Evolutionary conservation across 169 alveolate genomes (phyloP).

Genomic region (Plasmodium cynomolgi): DNA sequence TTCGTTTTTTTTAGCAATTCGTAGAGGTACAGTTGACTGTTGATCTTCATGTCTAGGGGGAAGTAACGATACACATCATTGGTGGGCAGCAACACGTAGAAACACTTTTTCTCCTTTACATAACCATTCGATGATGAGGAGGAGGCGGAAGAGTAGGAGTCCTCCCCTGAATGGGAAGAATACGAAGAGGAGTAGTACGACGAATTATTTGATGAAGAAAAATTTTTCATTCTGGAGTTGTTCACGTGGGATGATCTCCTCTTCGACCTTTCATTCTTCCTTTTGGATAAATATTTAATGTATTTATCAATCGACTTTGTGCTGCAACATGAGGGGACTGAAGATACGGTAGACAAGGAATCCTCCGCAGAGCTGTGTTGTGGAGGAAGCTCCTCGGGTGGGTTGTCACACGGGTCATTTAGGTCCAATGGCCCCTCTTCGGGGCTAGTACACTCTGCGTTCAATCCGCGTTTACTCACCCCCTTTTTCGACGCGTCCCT

Average conservation of each 20-base stretch:
- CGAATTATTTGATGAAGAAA: background rate
- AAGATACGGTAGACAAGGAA: conserved; percentile 20
- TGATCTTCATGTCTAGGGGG: conserved; percentile 41
- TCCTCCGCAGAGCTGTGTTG: background rate
- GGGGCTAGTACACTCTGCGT: background rate
- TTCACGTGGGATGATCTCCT: background rate
- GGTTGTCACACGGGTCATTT: background rate
- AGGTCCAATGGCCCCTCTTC: background rate
- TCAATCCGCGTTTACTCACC: background rate
- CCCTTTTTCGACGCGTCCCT: background rate
- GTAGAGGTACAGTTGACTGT: conserved; percentile 30
- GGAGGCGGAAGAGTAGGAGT: conserved; percentile 24
- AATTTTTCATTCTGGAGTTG: background rate
- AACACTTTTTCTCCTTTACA: conserved; percentile 44
- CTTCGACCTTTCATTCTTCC: background rate
- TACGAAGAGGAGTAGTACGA: background rate
- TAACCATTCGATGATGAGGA: conserved; percentile 40
- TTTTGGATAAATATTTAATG: conserved; percentile 44
- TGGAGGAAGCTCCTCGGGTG: background rate
- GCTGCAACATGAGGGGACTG: conserved; percentile 58
- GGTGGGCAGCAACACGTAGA: conserved; percentile 18
- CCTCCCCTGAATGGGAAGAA: background rate
- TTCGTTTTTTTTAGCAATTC: conserved; percentile 59
- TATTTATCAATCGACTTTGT: conserved; percentile 41
- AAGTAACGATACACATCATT: conserved; percentile 53